Evolutionary conservation across 495 filamentous ascomycete species (phyloP), one percentile per base, ranked within the genome.

Genomic region (Xylaria cubensis): DNA sequence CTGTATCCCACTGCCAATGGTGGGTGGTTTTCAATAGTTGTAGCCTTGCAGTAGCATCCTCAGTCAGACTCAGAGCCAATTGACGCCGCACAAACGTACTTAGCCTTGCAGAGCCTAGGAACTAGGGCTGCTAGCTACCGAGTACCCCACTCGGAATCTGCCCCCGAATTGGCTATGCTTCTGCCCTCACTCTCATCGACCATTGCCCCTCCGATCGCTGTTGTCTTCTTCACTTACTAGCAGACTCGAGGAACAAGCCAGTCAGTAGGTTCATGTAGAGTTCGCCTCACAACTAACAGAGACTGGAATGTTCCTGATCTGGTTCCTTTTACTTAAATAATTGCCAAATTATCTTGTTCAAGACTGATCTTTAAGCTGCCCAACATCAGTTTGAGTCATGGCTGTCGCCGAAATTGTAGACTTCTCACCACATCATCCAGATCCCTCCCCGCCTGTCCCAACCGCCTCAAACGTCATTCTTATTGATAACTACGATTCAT

Each of bases 401-500:
- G 73, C 80, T 67, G 79, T 78, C 69, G 79, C 82, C 75, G 87
- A 85, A 77, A 80, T 96, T 65, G 89, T 96, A 76, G 95, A 97
- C 82, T 90, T 95, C 81, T 97, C 95, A 53, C 92, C 93, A 77
- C 91, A 92, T 81, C 91, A 94, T 79, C 91, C 92, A 74, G 88
- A 90, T 71, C 89, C 88, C 66, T 89, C 88, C 21, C 82, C 90
- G 61, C 88, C 89, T 64, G 82, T 97, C 39, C 79, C 89, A 24
- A 93, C 86, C 61, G 95, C 95, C 34, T 91, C 91, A 44, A 98
- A 98, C 84, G 88, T 99, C 36, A 89, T 99, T 67, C 85, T 99
- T 69, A 97, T 99, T 76, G 96, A 98, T 84, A 99, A 99, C 84
- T 99, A 98, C 81, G 96, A 99, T 82, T 98, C 95, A 0, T 99